Conservation (phyloP, 1,284 basidiomycete genomes). For the Naganishia liquefaciens region DNA sequence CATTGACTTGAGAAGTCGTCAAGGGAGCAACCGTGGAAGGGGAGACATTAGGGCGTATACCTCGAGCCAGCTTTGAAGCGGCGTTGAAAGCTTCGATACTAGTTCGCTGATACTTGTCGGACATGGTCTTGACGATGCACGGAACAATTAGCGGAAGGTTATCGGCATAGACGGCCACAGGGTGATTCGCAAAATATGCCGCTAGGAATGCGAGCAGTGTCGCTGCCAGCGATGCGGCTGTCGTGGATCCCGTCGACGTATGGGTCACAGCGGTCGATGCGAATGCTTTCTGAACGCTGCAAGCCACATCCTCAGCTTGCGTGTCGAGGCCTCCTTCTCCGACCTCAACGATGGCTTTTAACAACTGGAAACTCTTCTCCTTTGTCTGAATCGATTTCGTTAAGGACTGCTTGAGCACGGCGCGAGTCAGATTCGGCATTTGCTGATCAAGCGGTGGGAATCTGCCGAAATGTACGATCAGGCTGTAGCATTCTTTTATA, state of each 20-base stretch:
- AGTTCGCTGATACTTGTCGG: constrained; percentile 56
- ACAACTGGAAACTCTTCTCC: constrained; percentile 78
- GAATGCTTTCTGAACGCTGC: constrained; percentile 50
- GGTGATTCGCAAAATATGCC: constrained; percentile 78
- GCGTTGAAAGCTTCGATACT: constrained; percentile 72
- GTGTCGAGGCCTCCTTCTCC: constrained; percentile 78
- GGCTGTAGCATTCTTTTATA: too few relatives aligned
- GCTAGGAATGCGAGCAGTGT: constrained; percentile 80
- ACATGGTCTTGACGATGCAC: constrained; percentile 69
- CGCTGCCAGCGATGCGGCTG: constrained; percentile 72
- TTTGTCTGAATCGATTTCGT: constrained; percentile 80
- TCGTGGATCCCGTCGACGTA: constrained; percentile 59
- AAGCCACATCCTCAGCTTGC: constrained; percentile 62
- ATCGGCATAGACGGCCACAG: constrained; percentile 64
- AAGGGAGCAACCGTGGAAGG: constrained; percentile 46
- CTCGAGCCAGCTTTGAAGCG: constrained; percentile 56
- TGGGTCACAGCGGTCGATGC: constrained; percentile 40
- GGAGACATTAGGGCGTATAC: constrained; percentile 46
- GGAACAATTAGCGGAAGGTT: constrained; percentile 69
- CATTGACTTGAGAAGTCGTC: constrained; percentile 45
- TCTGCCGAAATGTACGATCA: constrained; percentile 1
- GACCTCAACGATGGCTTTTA: constrained; percentile 74
- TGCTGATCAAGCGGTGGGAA: constrained; percentile 64
- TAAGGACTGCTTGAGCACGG: constrained; percentile 78
- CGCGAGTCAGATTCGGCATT: constrained; percentile 75